Evolutionary conservation across 163 green algal genomes (phyloP).

Genomic region (Chloromonas sp.): DNA sequence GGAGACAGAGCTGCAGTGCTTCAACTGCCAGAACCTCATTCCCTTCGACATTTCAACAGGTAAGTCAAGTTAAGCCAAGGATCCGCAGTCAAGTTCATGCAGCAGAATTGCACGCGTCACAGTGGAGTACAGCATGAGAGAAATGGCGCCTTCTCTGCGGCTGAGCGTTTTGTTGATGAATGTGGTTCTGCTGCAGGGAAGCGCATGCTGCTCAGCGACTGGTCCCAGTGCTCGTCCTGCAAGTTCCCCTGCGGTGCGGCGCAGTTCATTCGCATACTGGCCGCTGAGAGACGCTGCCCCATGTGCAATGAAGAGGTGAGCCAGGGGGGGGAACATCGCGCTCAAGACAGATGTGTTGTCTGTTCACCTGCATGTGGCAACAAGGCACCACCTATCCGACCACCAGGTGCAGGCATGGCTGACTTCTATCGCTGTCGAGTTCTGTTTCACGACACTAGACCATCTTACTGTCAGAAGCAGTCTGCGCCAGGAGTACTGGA

Average conservation of each 20-base stretch:
- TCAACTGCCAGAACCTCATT: conserved; percentile 57
- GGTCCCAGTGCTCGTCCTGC: conserved; percentile 66
- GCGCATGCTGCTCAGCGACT: conserved; percentile 61
- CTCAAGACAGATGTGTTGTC: not conserved
- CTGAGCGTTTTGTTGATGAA: not conserved
- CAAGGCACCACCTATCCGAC: no score
- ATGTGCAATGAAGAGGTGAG: conserved; percentile 52
- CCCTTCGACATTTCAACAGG: conserved; percentile 66
- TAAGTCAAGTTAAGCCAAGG: conserved; percentile 7
- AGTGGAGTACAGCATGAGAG: not conserved
- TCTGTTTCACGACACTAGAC: no score
- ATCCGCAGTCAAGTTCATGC: not conserved
- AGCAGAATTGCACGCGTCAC: not conserved
- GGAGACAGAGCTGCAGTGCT: conserved; percentile 48
- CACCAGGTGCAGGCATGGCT: no score
- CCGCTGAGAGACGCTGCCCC: conserved; percentile 44
- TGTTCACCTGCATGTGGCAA: not conserved
- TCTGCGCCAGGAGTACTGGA: no score
- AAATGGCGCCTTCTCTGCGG: not conserved
- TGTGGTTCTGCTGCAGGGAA: conserved; percentile 32
- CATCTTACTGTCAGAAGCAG: no score
- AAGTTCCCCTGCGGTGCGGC: conserved; percentile 45
- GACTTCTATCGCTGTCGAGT: no score
- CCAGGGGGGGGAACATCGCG: not conserved
- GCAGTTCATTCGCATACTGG: conserved; percentile 45